A percentile compares a stretch with the other conserved stretches of the same genome.
These are phyloP conservation scores for Talinum fruticosum DNA, from an alignment of 148 eudicot genomes.

Conservation along the genomic window DNA sequence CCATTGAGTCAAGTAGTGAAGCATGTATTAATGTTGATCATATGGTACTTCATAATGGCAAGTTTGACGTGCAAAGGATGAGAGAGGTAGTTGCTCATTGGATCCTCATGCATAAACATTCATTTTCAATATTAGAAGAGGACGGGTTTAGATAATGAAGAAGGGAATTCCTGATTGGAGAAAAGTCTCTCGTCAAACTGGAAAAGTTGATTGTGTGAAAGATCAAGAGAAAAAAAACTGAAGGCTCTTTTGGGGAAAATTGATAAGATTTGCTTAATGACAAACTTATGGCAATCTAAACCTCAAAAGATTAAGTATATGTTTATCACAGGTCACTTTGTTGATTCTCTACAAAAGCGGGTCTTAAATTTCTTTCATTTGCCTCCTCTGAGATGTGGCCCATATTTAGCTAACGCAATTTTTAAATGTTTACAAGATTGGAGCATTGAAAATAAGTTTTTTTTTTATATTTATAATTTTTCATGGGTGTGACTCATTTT, in stretches of 20 bases:
- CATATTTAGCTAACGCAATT: not conserved
- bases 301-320: no score
- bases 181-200: no score
- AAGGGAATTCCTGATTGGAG: no score
- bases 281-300: slow-evolving; percentile 15
- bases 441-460: not conserved
- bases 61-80: slow-evolving; percentile 9
- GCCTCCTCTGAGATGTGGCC: slow-evolving; percentile 2
- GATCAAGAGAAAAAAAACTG: not conserved
- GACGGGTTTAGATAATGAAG: no score
- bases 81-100: not conserved
- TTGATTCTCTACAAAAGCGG: slow-evolving; percentile 15
- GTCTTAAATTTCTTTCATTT: slow-evolving; percentile 14
- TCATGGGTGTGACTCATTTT: not conserved
- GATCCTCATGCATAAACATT: no score
- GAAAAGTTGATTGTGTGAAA: no score
- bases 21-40: not conserved
- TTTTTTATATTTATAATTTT: no score
- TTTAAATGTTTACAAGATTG: slow-evolving; percentile 3
- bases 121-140: no score
- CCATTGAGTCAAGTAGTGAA: not conserved
- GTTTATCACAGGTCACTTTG: slow-evolving; percentile 1
- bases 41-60: slow-evolving; percentile 6
- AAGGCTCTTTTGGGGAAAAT: not conserved
- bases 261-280: not conserved